A percentile compares a stretch with the other conserved stretches of the same genome.
Evolutionary conservation across 208 protist species (phyloP).

Genomic region (Leptomonas seymouri): DNA sequence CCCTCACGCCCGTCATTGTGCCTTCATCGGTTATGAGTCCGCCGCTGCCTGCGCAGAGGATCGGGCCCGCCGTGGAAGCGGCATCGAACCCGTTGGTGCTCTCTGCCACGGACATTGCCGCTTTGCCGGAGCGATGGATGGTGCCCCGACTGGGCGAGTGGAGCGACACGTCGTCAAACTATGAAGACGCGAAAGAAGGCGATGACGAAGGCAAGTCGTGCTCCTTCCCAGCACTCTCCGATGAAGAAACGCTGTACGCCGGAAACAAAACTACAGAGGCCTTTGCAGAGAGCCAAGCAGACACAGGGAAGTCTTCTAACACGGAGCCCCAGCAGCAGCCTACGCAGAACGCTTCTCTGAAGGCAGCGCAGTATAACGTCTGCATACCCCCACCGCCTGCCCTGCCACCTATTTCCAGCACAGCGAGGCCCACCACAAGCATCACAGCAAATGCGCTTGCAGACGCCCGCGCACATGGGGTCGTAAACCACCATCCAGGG

Average conservation of each 20-base stretch:
- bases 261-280: conserved; percentile 1
- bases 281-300: not conserved
- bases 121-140: conserved; percentile 15
- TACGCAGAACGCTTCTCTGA: not conserved
- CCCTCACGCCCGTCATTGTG: not conserved
- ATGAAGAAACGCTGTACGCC: not conserved
- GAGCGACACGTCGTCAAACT: not conserved
- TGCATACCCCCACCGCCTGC: conserved; percentile 1
- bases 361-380: not conserved
- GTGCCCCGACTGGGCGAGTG: conserved; percentile 3
- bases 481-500: too few species aligned
- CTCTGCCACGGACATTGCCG: not conserved
- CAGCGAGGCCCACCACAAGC: not conserved
- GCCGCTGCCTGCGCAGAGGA: not conserved
- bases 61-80: not conserved
- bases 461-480: too few species aligned
- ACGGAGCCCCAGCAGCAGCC: not conserved
- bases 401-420: conserved; percentile 6
- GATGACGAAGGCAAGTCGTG: not conserved
- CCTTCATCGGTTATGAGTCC: not conserved
- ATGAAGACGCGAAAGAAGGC: not conserved
- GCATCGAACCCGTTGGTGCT: not conserved
- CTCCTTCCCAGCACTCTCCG: not conserved
- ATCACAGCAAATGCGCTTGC: too few species aligned
- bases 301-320: not conserved